phyloP scores from a whole-genome alignment of 176 grass and related monocot genomes.

The Musa acuminata region DNA sequence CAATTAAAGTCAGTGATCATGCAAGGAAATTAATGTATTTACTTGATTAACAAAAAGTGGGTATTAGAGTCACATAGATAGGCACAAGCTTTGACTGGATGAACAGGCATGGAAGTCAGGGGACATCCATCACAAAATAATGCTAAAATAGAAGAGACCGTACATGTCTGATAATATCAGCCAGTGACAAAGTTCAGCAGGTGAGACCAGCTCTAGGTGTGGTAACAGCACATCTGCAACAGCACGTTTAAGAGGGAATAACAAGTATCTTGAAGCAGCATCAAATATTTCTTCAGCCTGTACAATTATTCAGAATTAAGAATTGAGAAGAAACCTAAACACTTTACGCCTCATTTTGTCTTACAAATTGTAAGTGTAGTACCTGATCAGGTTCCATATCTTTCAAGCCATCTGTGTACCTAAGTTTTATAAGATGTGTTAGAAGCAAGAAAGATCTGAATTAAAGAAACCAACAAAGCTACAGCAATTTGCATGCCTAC shows the following conservation, averaged over 20 bases:
- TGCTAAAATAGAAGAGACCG: background rate
- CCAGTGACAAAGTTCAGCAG: conserved; percentile 87
- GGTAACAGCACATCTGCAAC: conserved; percentile 67
- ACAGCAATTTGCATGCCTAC: conserved; percentile 37
- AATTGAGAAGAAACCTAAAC: conserved; percentile 2
- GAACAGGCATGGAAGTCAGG: background rate
- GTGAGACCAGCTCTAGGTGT: conserved; percentile 49
- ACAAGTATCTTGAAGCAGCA: conserved; percentile 77
- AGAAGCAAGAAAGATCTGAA: conserved; percentile 1
- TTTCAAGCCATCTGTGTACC: conserved; percentile 82
- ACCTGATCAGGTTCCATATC: conserved; percentile 69
- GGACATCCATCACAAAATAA: background rate
- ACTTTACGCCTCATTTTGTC: background rate
- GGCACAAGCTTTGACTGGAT: background rate
- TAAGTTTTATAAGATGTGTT: conserved; percentile 22
- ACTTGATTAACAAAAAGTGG: background rate
- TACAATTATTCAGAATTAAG: background rate
- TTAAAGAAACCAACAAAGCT: conserved; percentile 12
- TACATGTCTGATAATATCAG: conserved; percentile 92
- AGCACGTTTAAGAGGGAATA: conserved; percentile 79
- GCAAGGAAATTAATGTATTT: background rate
- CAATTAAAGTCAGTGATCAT: background rate
- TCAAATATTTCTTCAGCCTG: conserved; percentile 98
- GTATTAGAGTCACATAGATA: background rate
- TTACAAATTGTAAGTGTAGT: conserved; percentile 6